Base-by-base conservation (phyloP, 352 stramenopile species). In the Pythium grandisporangium region DNA sequence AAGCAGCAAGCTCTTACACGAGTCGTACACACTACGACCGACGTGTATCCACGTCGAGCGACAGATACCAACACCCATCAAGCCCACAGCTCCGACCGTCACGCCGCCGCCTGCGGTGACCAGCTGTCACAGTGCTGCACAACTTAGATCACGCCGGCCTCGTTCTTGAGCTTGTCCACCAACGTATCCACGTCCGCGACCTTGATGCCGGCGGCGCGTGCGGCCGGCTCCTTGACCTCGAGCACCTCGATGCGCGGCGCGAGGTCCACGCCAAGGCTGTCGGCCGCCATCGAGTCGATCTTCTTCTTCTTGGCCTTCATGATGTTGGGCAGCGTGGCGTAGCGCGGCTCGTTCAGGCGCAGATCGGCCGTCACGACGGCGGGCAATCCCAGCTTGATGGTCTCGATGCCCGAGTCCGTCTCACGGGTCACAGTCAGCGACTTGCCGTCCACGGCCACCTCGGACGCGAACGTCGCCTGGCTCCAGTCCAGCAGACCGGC, bases 271-370 rank as follows among this genome's bases (percentile, higher is more conserved):
- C 68, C 71, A 21, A 90, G 65, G 50, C 72, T 78, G 45, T 86
- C 77, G 20, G 81, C 80, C 2, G 66, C 54, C 16, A 88, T 44
- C 14, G 74, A 73, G 41, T 92, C 84, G 37, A 95, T 93, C 51
- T 86, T 86, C 62, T 95, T 95, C 65, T 95, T 95, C 74, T 95
- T 95, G 24, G 84, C 84, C 77, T 99, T 99, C 95, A 99, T 99
- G 59, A 99, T 99, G 71, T 99, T 99, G 27, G 96, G 96, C 42
- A 99, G 71, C 42, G 95, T 99, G 14, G 96, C 94, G 70, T 99
- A 99, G 12, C 96, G 91, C 27, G 96, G 96, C 50, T 98, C 94
- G 67, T 99, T 99, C 29, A 99, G 78, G 25, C 96, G 90, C 40
- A 99, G 66, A 65, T 99, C 96, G 22, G 95, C 96, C 4, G 96